Evolutionary conservation across 305 asterid species (phyloP).

Genomic region (Solanum aculeatissimum): DNA sequence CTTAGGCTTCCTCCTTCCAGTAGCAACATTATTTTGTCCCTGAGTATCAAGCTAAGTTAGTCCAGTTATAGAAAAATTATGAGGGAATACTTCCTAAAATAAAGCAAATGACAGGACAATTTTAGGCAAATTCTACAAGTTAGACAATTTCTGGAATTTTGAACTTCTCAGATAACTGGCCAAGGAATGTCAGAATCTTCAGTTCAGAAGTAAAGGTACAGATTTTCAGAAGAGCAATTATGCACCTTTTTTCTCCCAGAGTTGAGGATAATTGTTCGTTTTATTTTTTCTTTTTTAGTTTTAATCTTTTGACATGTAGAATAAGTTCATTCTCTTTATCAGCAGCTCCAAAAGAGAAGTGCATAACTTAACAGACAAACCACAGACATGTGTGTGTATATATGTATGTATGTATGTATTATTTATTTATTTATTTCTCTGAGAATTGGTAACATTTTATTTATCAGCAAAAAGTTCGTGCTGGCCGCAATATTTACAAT

Average conservation of each 20-base stretch:
- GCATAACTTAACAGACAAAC: background rate
- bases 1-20: slow-evolving; percentile 85
- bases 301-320: background rate
- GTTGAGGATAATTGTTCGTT: background rate
- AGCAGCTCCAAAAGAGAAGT: background rate
- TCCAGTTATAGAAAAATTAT: background rate
- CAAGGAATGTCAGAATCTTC: background rate
- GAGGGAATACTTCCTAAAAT: background rate
- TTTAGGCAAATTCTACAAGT: background rate
- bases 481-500: background rate
- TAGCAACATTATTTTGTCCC: slow-evolving; percentile 33
- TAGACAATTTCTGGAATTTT: background rate
- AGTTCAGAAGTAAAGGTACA: background rate
- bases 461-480: background rate
- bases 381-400: background rate
- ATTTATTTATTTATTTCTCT: background rate
- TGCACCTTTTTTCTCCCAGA: background rate
- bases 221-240: background rate
- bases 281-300: background rate
- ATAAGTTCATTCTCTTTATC: background rate
- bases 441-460: background rate
- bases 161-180: background rate
- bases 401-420: no score
- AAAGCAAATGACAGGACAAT: background rate
- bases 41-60: slow-evolving; percentile 20